These are phyloP conservation scores for Amylocarpus encephaloides DNA, from an alignment of 2,329 filamentous ascomycete genomes.

Conservation along the genomic window DNA sequence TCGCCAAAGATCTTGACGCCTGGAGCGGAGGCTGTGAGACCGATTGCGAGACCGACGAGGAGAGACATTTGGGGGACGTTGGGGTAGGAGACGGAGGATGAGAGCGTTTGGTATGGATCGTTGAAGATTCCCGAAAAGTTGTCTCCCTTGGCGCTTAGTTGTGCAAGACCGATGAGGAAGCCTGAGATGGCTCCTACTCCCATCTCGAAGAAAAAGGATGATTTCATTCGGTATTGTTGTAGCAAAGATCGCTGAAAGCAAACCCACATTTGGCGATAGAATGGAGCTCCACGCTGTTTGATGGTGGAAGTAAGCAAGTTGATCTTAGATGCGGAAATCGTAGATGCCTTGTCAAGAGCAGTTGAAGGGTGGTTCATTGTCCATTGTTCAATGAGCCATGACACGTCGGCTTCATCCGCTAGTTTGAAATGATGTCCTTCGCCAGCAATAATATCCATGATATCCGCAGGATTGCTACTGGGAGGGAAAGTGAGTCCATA, in stretches of 20 bases:
- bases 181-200: slow-evolving; percentile 46
- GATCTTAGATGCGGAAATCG: slow-evolving; percentile 35
- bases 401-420: slow-evolving; percentile 40
- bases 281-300: slow-evolving; percentile 43
- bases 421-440: slow-evolving; percentile 46
- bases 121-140: slow-evolving; percentile 49
- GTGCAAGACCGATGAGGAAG: slow-evolving; percentile 47
- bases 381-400: slow-evolving; percentile 47
- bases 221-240: slow-evolving; percentile 49
- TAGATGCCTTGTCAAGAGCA: slow-evolving; percentile 18
- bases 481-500: slow-evolving; percentile 46
- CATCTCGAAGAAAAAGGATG: slow-evolving; percentile 48
- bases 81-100: slow-evolving; percentile 43
- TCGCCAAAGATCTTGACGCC: slow-evolving; percentile 52
- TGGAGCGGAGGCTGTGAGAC: slow-evolving; percentile 47
- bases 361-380: slow-evolving; percentile 21
- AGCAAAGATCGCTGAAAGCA: slow-evolving; percentile 47
- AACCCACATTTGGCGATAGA: slow-evolving; percentile 44
- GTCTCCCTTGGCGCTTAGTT: slow-evolving; percentile 43
- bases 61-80: slow-evolving; percentile 48
- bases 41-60: slow-evolving; percentile 47
- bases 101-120: slow-evolving; percentile 44
- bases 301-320: slow-evolving; percentile 40
- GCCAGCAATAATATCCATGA: slow-evolving; percentile 54
- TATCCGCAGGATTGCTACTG: slow-evolving; percentile 48